Evolutionary conservation across 2,329 filamentous ascomycete species (phyloP).

Genomic region (Boeremia exigua): DNA sequence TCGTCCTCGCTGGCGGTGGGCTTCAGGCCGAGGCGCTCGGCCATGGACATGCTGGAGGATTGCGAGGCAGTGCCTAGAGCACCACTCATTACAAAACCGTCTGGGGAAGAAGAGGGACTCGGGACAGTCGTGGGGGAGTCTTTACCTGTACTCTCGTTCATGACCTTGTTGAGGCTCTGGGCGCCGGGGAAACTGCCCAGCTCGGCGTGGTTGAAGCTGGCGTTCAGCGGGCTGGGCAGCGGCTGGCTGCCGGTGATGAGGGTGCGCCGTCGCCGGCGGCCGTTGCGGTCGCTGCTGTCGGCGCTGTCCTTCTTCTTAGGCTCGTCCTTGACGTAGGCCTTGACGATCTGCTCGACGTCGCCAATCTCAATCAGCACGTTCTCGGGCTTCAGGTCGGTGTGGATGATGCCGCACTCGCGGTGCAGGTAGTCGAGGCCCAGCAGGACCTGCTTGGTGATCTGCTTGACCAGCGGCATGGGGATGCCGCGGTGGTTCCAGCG

Average conservation of each 20-base stretch:
- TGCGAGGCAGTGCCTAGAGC: conserved; percentile 58
- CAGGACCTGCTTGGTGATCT: conserved; percentile 97
- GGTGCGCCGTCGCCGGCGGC: conserved; percentile 84
- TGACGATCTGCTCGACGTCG: conserved; percentile 97
- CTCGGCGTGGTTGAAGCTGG: conserved; percentile 83
- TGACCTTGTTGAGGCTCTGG: conserved; percentile 81
- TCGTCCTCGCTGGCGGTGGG: conserved; percentile 58
- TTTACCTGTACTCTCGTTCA: conserved; percentile 74
- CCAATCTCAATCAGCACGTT: conserved; percentile 99
- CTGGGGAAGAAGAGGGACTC: conserved; percentile 49
- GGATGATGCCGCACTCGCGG: conserved; percentile 97
- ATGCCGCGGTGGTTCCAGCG: conserved; percentile 98
- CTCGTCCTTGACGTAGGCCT: conserved; percentile 90
- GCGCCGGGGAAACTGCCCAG: conserved; percentile 66
- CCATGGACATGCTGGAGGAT: conserved; percentile 61
- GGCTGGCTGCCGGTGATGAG: conserved; percentile 97
- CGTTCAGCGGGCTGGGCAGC: conserved; percentile 90
- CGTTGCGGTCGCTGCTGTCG: conserved; percentile 92
- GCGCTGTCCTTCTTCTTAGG: conserved; percentile 70
- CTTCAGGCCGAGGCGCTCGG: conserved; percentile 62
- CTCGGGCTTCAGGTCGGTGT: conserved; percentile 96
- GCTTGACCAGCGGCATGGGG: conserved; percentile 94
- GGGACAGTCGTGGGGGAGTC: conserved; percentile 51
- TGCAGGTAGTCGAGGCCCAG: conserved; percentile 96
- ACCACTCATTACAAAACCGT: conserved; percentile 62